Percentiles rank a stretch among this genome's conserved stretches.
These are phyloP conservation scores for Omphalotus guepiniiformis DNA, from an alignment of 768 basidiomycete species.

Conservation along the genomic window DNA sequence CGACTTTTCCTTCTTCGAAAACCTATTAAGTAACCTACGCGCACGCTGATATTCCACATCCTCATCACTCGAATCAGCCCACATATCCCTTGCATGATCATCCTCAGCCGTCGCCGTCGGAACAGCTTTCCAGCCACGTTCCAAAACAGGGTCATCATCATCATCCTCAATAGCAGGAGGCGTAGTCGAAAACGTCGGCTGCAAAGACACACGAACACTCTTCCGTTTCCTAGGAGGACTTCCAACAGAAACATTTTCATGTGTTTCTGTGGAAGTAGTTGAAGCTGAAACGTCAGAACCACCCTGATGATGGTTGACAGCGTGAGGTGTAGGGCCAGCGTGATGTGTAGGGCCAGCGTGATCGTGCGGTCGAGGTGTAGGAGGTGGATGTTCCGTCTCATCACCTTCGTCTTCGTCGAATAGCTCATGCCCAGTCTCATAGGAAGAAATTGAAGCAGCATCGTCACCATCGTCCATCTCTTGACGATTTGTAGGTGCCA, in stretches of 20 bases:
- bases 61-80: slow-evolving; percentile 77
- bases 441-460: slow-evolving; percentile 53
- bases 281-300: slow-evolving; percentile 12
- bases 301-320: background rate
- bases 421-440: slow-evolving; percentile 60
- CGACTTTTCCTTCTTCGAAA: slow-evolving; percentile 37
- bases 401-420: slow-evolving; percentile 35
- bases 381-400: background rate
- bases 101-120: slow-evolving; percentile 8
- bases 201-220: slow-evolving; percentile 74
- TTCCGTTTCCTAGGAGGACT: slow-evolving; percentile 41
- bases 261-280: slow-evolving; percentile 13
- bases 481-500: background rate
- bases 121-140: slow-evolving; percentile 11
- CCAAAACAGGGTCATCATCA: slow-evolving; percentile 28
- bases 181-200: slow-evolving; percentile 71
- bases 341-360: slow-evolving; percentile 8
- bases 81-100: slow-evolving; percentile 35
- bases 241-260: background rate
- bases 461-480: slow-evolving; percentile 19
- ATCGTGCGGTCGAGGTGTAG: slow-evolving; percentile 15
- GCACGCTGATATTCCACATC: slow-evolving; percentile 64
- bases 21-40: slow-evolving; percentile 45
- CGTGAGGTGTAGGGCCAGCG: background rate
- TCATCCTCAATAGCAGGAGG: slow-evolving; percentile 63